phyloP scores from a whole-genome alignment of 345 rosid genomes.

The Lumnitzera racemosa region DNA sequence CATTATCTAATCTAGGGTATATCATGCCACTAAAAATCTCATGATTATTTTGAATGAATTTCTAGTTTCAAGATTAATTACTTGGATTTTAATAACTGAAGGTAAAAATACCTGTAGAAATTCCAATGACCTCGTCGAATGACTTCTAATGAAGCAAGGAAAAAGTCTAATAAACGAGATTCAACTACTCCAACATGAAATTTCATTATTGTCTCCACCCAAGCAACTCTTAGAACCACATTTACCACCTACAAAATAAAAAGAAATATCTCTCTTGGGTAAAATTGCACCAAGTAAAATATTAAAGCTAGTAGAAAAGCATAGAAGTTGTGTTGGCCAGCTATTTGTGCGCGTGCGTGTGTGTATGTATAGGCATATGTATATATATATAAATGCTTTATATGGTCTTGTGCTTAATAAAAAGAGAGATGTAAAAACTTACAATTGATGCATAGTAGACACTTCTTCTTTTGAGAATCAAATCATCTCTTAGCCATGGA shows the following conservation, averaged over 20 bases:
- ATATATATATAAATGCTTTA: no score
- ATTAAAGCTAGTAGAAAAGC: no score
- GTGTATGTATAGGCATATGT: no score
- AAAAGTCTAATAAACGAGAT: conserved; percentile 62
- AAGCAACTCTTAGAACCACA: conserved; percentile 69
- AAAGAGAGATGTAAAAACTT: conserved; percentile 18
- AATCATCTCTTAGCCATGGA: conserved; percentile 72
- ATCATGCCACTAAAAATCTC: no score
- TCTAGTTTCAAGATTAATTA: background rate
- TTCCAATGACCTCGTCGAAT: conserved; percentile 98
- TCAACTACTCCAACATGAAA: conserved; percentile 39
- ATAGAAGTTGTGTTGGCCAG: no score
- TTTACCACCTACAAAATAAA: conserved; percentile 57
- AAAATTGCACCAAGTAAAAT: background rate
- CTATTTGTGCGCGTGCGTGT: no score
- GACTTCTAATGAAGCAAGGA: conserved; percentile 85
- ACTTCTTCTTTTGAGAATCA: conserved; percentile 69
- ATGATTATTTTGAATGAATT: no score
- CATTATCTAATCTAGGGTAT: no score
- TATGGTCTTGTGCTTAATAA: background rate
- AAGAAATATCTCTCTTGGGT: background rate
- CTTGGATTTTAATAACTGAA: background rate
- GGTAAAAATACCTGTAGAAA: conserved; percentile 64
- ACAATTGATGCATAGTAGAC: conserved; percentile 79
- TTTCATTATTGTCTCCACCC: conserved; percentile 72